These are phyloP conservation scores for Excoecaria agallocha DNA, from an alignment of 345 rosid genomes.

Conservation along the genomic window DNA sequence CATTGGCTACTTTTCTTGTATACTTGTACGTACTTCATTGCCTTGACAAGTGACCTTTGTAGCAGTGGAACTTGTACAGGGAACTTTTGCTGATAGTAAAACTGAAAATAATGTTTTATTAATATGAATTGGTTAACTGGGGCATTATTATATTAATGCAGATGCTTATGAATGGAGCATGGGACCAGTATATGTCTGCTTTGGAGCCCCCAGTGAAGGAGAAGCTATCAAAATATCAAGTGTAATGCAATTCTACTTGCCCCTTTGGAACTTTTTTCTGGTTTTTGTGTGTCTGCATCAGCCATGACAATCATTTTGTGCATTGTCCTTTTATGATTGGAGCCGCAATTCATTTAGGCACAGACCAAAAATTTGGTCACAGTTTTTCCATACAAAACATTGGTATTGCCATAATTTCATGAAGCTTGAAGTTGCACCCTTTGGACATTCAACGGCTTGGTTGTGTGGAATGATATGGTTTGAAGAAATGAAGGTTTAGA, in stretches of 20 bases:
- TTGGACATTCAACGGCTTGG: conserved; percentile 2
- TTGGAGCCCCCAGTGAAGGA: conserved; percentile 87
- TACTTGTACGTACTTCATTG: not conserved
- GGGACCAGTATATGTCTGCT: conserved; percentile 85
- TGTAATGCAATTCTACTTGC: conserved; percentile 28
- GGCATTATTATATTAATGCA: conserved; percentile 32
- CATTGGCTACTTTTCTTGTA: not conserved
- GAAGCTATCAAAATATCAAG: conserved; percentile 75
- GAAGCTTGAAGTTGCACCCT: conserved; percentile 25
- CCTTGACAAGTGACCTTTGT: too few relatives aligned
- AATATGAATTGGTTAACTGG: not conserved
- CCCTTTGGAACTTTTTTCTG: conserved; percentile 10
- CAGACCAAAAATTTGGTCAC: conserved; percentile 24
- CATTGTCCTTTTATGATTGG: conserved; percentile 18
- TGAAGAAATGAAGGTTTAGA: conserved; percentile 13
- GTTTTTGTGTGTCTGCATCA: conserved; percentile 14
- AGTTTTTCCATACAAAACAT: conserved; percentile 24
- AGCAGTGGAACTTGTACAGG: not conserved
- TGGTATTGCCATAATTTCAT: conserved; percentile 14
- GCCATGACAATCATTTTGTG: conserved; percentile 22
- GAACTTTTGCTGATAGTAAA: not conserved
- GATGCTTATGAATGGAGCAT: conserved; percentile 83
- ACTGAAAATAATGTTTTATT: not conserved
- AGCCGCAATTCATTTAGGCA: conserved; percentile 22
- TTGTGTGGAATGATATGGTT: conserved; percentile 12